Evolutionary conservation across 148 eudicot species (phyloP).

Genomic region (Cornus florida): DNA sequence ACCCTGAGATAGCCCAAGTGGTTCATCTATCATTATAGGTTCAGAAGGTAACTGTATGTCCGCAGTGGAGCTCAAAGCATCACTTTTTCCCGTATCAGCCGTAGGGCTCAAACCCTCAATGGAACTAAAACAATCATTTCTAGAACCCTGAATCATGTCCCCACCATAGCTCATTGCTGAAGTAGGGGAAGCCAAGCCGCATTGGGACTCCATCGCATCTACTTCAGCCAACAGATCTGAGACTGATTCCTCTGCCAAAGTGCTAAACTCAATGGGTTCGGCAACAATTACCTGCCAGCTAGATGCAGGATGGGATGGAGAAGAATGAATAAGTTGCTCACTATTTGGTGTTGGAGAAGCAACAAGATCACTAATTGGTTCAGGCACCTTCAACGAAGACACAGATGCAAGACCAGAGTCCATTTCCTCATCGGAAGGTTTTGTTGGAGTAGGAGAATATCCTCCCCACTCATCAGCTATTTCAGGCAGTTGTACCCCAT

Average conservation of each 20-base stretch:
- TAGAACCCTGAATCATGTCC: slow-evolving; percentile 54
- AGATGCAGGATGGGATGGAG: slow-evolving; percentile 40
- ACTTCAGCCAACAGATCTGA: slow-evolving; percentile 94
- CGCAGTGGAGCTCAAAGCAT: slow-evolving; percentile 55
- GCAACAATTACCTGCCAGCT: slow-evolving; percentile 47
- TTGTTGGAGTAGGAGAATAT: slow-evolving; percentile 44
- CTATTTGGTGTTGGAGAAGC: slow-evolving; percentile 24
- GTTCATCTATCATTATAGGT: slow-evolving; percentile 27
- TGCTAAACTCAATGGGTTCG: slow-evolving; percentile 76
- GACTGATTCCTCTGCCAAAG: slow-evolving; percentile 88
- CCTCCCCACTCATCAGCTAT: slow-evolving; percentile 58
- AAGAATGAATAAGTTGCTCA: slow-evolving; percentile 35
- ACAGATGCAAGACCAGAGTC: slow-evolving; percentile 43
- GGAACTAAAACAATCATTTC: slow-evolving; percentile 60
- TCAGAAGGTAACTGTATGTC: slow-evolving; percentile 48
- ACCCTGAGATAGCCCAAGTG: slow-evolving; percentile 20
- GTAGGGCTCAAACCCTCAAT: slow-evolving; percentile 61
- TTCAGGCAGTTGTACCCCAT: slow-evolving; percentile 42
- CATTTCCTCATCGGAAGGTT: slow-evolving; percentile 43
- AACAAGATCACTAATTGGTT: slow-evolving; percentile 24
- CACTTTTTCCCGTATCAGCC: slow-evolving; percentile 46
- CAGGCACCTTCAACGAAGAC: slow-evolving; percentile 37
- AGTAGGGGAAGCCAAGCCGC: slow-evolving; percentile 64
- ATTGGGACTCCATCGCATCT: slow-evolving; percentile 89
- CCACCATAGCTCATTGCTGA: slow-evolving; percentile 61